Evolutionary conservation across 140 eudicot genomes (phyloP), one percentile per base, ranked within the genome.

Genomic region (Stevia rebaudiana): DNA sequence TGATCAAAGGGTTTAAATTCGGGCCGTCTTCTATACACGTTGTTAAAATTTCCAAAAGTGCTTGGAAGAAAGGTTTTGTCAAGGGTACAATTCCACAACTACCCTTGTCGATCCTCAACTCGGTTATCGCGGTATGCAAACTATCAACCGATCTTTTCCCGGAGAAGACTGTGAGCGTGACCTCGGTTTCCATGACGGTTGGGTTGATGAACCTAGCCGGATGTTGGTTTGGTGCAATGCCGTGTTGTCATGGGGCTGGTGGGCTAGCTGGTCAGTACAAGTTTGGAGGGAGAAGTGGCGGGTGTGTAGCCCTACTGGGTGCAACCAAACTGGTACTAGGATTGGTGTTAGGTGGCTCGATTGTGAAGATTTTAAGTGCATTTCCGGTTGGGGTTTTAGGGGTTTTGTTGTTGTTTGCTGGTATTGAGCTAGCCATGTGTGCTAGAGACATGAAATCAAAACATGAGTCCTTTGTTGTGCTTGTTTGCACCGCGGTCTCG

Each of bases 191-290:
- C 0, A 60, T 81, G 57, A 80, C 92, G 0, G 98, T 87, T 2
- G 96, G 96, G 71, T 25, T 83, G 62, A 92, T 92, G 98, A 92
- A 92, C 78, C 39, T 92, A 11, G 69, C 79, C 8, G 96, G 95
- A 25, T 87, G 97, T 65, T 90, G 97, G 95, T 84, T 90, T 22
- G 95, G 97, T 23, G 95, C 83, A 15, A 82, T 82, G 96, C 95
- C 98, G 9, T 76, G 84, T 43, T 92, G 96, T 75, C 98, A 88
- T 37, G 95, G 96, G 39, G 98, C 96, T 1, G 96, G 98, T 6
- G 98, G 98, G 50, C 55, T 88, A 15, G 98, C 96, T 0, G 89
- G 98, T 76, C 95, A 92, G 66, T 88, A 88, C 72, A 88, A 82
- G 68, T 91, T 91, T 61, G 98, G 98, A 8, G 98, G 96, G 28